Evolutionary conservation across 352 stramenopile species (phyloP), one percentile per base, ranked within the genome.

Genomic region (Phytophthora cactorum): DNA sequence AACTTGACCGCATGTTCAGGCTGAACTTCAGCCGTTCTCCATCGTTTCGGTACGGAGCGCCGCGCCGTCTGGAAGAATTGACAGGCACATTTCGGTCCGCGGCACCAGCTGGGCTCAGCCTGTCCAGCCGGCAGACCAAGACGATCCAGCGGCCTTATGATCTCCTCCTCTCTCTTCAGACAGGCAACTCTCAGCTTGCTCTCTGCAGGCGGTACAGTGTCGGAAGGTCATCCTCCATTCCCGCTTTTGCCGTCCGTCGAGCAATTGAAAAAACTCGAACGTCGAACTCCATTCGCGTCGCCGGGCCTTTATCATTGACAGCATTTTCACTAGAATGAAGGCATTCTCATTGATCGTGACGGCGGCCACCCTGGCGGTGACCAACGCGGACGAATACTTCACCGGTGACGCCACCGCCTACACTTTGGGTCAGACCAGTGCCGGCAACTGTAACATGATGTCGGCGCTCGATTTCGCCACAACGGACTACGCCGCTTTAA

Each of bases 401-500:
- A 72, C 70, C 4, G 78, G 78, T 10, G 63, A 86, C 51, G 75
- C 61, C 52, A 88, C 78, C 9, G 65, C 73, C 15, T 88, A 89
- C 61, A 83, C 74, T 5, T 64, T 84, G 28, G 72, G 68, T 3
- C 57, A 79, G 5, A 17, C 75, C 2, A 79, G 60, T 52, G 66
- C 67, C 0, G 81, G 81, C 55, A 88, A 88, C 38, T 87, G 78
- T 53, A 83, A 81, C 63, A 78, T 87, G 70, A 79, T 75, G 70
- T 71, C 66, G 46, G 64, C 58, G 4, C 55, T 72, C 17, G 29
- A 72, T 55, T 68, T 74, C 22, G 74, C 70, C 22, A 66, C 51
- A n/a, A 76, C 63, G 25, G 79, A 89, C 72, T 90, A 93, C 59
- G 84, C 78, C n/a, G 84, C 84, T 5, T 59, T 93, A 31, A 93